phyloP scores from a whole-genome alignment of 202 grass and related monocot species.

The Brachypodium distachyon region DNA sequence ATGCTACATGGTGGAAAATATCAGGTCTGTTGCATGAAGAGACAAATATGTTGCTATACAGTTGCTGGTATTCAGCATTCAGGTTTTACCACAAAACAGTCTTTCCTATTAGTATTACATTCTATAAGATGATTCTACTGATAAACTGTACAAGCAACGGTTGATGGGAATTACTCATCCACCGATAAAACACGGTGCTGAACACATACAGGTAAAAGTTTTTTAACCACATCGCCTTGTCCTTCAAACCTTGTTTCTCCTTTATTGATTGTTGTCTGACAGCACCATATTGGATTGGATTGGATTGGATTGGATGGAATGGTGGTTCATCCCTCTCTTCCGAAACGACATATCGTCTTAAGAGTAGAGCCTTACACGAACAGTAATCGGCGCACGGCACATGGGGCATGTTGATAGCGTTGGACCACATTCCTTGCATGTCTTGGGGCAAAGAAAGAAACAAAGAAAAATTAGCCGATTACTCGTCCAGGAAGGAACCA shows the following conservation, averaged over 20 bases:
- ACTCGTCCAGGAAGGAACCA: background rate
- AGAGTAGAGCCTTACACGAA: conserved; percentile 57
- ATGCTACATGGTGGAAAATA: no score
- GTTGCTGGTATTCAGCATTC: background rate
- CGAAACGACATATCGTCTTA: background rate
- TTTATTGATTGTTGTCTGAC: no score
- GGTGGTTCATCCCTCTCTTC: background rate
- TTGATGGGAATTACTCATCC: background rate
- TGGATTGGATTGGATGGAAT: no score
- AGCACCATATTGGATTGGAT: no score
- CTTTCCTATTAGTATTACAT: background rate
- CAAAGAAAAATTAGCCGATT: background rate
- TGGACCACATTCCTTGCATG: conserved; percentile 89
- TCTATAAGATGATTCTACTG: background rate
- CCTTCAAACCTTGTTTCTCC: background rate
- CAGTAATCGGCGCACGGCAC: conserved; percentile 49
- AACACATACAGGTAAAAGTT: background rate
- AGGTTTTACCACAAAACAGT: background rate
- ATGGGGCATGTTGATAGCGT: conserved; percentile 63
- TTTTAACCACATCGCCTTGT: conserved; percentile 1
- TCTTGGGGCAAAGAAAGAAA: conserved; percentile 34
- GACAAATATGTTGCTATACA: background rate
- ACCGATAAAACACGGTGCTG: background rate
- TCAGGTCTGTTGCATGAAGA: background rate
- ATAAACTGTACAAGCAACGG: background rate